A percentile compares a stretch with the other conserved stretches of the same genome.
Conservation (phyloP, 805 yeast species). For the Candida incommunis region DNA sequence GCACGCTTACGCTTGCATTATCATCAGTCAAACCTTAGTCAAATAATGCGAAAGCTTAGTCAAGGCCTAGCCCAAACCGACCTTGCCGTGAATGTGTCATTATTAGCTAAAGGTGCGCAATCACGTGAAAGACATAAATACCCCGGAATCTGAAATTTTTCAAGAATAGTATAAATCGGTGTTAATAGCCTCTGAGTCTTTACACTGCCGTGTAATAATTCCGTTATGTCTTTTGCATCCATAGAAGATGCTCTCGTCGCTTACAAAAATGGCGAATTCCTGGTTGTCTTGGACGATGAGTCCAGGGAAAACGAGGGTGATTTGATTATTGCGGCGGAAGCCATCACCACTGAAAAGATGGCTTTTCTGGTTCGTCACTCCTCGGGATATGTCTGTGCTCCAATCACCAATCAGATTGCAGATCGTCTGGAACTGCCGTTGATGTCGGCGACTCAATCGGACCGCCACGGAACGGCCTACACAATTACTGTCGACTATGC, state of each 20-base stretch:
- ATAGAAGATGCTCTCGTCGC: slow-evolving; percentile 64
- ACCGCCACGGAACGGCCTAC: slow-evolving; percentile 94
- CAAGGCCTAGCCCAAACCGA: too few species aligned
- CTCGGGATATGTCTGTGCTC: slow-evolving; percentile 87
- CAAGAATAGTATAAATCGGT: too few species aligned
- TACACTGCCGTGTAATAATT: too few species aligned
- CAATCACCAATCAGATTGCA: slow-evolving; percentile 64
- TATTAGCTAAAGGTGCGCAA: too few species aligned
- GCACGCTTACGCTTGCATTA: too few species aligned
- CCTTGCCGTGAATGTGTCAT: too few species aligned
- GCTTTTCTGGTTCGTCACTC: slow-evolving; percentile 73
- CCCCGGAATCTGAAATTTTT: not conserved
- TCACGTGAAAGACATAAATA: not conserved
- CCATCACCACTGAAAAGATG: slow-evolving; percentile 70
- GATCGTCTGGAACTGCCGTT: slow-evolving; percentile 68
- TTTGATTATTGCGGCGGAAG: slow-evolving; percentile 81
- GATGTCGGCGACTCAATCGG: slow-evolving; percentile 51
- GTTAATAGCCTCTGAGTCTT: too few species aligned
- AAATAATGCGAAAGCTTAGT: too few species aligned
- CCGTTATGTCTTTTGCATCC: slow-evolving; percentile 29
- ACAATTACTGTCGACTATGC: slow-evolving; percentile 80
- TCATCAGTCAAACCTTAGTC: too few species aligned
- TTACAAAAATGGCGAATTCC: slow-evolving; percentile 61
- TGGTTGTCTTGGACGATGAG: slow-evolving; percentile 96
- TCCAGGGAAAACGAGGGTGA: slow-evolving; percentile 97